Conservation (phyloP, 768 basidiomycete genomes). For the Vararia minispora region DNA sequence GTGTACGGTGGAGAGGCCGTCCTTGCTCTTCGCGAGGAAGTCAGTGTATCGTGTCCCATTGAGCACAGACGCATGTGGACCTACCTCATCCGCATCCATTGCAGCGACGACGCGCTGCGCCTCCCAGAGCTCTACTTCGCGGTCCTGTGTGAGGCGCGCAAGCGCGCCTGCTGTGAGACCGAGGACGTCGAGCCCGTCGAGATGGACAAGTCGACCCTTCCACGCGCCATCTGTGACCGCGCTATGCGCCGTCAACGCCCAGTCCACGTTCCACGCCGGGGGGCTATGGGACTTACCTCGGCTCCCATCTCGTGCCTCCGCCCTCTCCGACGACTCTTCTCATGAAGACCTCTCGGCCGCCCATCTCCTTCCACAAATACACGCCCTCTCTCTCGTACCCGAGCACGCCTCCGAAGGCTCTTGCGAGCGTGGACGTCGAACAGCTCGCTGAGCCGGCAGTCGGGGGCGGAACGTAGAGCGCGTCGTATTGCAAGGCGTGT, state of each 20-base stretch:
- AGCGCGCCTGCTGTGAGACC: constrained; percentile 55
- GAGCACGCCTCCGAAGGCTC: constrained; percentile 40
- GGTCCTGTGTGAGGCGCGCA: constrained; percentile 46
- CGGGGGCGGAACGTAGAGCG: constrained; percentile 48
- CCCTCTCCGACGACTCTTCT: constrained; percentile 43
- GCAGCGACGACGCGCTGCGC: constrained; percentile 45
- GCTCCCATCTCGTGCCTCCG: constrained; percentile 43
- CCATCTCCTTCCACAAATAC: constrained; percentile 60
- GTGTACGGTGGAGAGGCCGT: constrained; percentile 38
- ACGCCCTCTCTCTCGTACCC: constrained; percentile 51
- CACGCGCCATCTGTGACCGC: constrained; percentile 47
- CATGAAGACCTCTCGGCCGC: constrained; percentile 57
- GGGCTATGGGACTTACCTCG: constrained; percentile 40
- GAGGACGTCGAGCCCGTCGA: constrained; percentile 53
- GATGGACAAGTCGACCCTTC: constrained; percentile 44
- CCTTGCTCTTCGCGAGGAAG: constrained; percentile 13
- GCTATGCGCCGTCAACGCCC: constrained; percentile 21
- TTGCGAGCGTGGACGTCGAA: constrained; percentile 46
- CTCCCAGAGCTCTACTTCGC: constrained; percentile 58
- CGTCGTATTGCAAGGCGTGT: constrained; percentile 56
- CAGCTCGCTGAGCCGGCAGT: constrained; percentile 49
- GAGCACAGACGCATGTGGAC: constrained; percentile 3
- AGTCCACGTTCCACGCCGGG: no score
- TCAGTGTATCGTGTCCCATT: constrained; percentile 12
- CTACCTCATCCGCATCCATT: constrained; percentile 35